These are phyloP conservation scores for Penicillium longicatenatum DNA, from an alignment of 495 filamentous ascomycete genomes.

Conservation along the genomic window DNA sequence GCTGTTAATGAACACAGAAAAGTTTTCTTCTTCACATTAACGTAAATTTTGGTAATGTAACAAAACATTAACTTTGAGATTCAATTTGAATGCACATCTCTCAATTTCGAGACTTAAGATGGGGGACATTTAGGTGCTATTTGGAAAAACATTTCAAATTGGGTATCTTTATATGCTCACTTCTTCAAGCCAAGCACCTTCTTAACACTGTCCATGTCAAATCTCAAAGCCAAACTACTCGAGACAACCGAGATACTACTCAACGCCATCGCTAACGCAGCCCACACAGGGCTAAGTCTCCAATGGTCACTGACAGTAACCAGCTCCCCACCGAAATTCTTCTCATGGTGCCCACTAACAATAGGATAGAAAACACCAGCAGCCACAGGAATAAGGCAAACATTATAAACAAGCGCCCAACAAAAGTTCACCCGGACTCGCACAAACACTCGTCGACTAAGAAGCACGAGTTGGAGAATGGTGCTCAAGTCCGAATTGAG, in stretches of 20 bases:
- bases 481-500: conserved; percentile 69
- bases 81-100: no score
- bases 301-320: conserved; percentile 39
- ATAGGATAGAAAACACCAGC: conserved; percentile 80
- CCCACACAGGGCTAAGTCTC: conserved; percentile 80
- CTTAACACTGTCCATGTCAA: conserved; percentile 32
- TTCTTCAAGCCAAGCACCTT: conserved; percentile 20
- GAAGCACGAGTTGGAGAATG: conserved; percentile 70
- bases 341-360: conserved; percentile 49
- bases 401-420: conserved; percentile 89
- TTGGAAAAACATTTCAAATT: not conserved
- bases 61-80: no score
- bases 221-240: conserved; percentile 69
- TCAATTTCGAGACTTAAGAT: no score
- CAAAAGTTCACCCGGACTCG: conserved; percentile 84
- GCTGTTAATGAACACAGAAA: no score
- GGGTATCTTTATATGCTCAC: not conserved
- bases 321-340: conserved; percentile 24
- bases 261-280: conserved; percentile 81
- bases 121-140: not conserved
- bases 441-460: conserved; percentile 71
- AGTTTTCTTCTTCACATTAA: no score
- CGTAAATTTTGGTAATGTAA: no score
- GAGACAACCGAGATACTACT: conserved; percentile 80
- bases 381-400: conserved; percentile 76